Conservation (phyloP, 176 grass and related monocot species). For the Elaeis guineensis region DNA sequence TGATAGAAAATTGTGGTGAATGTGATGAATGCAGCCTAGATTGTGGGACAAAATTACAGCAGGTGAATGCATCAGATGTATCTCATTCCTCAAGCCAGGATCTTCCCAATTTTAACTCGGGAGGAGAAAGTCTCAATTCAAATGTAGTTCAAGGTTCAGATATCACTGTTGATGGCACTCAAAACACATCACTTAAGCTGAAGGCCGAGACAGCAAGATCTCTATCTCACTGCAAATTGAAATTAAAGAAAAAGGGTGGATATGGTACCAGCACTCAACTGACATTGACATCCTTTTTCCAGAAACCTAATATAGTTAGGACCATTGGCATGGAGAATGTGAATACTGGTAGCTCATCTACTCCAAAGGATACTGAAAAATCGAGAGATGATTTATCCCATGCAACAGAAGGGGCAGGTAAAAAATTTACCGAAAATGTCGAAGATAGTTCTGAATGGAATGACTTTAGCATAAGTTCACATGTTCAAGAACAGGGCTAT, state of each 20-base stretch:
- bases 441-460: slow-evolving; percentile 15
- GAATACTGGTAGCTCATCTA: slow-evolving; percentile 25
- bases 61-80: slow-evolving; percentile 17
- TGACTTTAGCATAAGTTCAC: slow-evolving; percentile 23
- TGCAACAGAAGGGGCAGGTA: not conserved
- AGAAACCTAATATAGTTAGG: slow-evolving; percentile 26
- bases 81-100: slow-evolving; percentile 20
- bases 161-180: not conserved
- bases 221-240: slow-evolving; percentile 26
- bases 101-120: slow-evolving; percentile 20
- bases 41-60: slow-evolving; percentile 17
- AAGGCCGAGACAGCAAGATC: slow-evolving; percentile 24
- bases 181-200: not conserved
- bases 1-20: slow-evolving; percentile 21
- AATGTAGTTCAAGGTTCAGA: slow-evolving; percentile 24
- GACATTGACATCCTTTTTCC: slow-evolving; percentile 89
- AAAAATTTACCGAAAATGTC: not conserved
- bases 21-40: slow-evolving; percentile 27
- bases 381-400: not conserved
- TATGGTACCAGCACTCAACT: slow-evolving; percentile 53
- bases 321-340: slow-evolving; percentile 6
- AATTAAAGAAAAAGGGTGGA: slow-evolving; percentile 49
- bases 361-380: slow-evolving; percentile 20
- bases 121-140: slow-evolving; percentile 27
- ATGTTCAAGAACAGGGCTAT: slow-evolving; percentile 23